phyloP scores from a whole-genome alignment of 495 filamentous ascomycete species.

The Beverwykella pulmonaria region DNA sequence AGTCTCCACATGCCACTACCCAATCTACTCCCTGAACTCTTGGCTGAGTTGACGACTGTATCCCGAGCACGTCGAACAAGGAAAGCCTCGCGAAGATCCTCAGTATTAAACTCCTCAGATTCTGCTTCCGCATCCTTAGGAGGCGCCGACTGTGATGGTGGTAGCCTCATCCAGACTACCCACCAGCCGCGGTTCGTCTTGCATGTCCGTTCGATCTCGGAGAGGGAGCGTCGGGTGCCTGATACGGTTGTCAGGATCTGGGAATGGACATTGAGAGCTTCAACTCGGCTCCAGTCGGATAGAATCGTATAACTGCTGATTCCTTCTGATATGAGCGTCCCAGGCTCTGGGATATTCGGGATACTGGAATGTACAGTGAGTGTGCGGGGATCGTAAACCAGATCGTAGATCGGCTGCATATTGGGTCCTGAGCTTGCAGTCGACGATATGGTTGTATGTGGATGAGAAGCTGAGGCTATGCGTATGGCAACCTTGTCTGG shows the following conservation, averaged over 20 bases:
- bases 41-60: slow-evolving; percentile 49
- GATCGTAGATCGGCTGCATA: slow-evolving; percentile 69
- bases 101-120: slow-evolving; percentile 20
- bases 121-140: slow-evolving; percentile 10
- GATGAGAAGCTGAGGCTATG: slow-evolving; percentile 46
- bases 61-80: slow-evolving; percentile 80
- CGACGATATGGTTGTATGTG: slow-evolving; percentile 38
- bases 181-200: slow-evolving; percentile 95
- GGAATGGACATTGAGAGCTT: slow-evolving; percentile 88
- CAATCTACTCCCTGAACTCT: slow-evolving; percentile 29
- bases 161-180: slow-evolving; percentile 86
- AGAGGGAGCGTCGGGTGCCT: slow-evolving; percentile 55
- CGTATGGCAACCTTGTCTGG: slow-evolving; percentile 55
- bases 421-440: slow-evolving; percentile 38
- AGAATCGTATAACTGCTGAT: slow-evolving; percentile 9
- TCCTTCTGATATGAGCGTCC: slow-evolving; percentile 39
- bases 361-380: slow-evolving; percentile 81
- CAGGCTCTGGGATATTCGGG: slow-evolving; percentile 81
- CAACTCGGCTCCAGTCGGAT: slow-evolving; percentile 68
- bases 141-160: slow-evolving; percentile 45
- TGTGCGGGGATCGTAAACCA: slow-evolving; percentile 79
- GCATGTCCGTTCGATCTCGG: slow-evolving; percentile 79
- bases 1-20: slow-evolving; percentile 50
- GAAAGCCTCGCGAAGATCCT: slow-evolving; percentile 65
- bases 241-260: slow-evolving; percentile 77